Conservation (phyloP, 169 alveolate species). For the Cryptosporidium parvum region DNA sequence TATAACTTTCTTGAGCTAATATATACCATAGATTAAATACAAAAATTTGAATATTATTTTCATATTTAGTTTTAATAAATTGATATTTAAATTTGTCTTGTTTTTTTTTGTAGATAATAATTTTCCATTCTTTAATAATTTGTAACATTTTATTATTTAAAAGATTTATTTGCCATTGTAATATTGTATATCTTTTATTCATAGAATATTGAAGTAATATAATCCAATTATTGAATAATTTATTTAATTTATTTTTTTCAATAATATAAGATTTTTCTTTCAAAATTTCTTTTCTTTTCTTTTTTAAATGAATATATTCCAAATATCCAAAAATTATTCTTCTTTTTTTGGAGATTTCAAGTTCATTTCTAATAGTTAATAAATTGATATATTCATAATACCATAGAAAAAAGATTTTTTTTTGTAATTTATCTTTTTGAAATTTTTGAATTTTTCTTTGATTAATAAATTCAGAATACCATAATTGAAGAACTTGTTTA, state of each 20-base stretch:
- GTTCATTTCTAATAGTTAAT: background rate
- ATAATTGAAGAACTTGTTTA: background rate
- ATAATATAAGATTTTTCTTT: background rate
- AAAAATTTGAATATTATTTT: background rate
- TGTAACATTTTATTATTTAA: background rate
- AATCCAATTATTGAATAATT: slow-evolving; percentile 27
- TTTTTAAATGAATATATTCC: background rate
- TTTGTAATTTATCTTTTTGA: slow-evolving; percentile 6
- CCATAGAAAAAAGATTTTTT: background rate
- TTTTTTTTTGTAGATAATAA: background rate
- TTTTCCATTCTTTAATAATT: slow-evolving; percentile 6
- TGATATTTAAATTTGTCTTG: background rate
- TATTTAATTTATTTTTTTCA: background rate
- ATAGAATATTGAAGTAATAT: slow-evolving; percentile 38
- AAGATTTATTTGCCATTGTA: slow-evolving; percentile 42
- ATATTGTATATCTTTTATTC: slow-evolving; percentile 60
- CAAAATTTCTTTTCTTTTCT: background rate
- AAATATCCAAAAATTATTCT: background rate
- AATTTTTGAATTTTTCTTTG: background rate
- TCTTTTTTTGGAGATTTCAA: background rate
- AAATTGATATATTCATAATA: background rate
- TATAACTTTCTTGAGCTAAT: slow-evolving; percentile 42
- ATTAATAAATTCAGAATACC: slow-evolving; percentile 9
- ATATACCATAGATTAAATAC: slow-evolving; percentile 14
- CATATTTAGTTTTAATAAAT: background rate